Base-by-base conservation (phyloP, 148 eudicot genomes). In the Camellia granthamiana region DNA sequence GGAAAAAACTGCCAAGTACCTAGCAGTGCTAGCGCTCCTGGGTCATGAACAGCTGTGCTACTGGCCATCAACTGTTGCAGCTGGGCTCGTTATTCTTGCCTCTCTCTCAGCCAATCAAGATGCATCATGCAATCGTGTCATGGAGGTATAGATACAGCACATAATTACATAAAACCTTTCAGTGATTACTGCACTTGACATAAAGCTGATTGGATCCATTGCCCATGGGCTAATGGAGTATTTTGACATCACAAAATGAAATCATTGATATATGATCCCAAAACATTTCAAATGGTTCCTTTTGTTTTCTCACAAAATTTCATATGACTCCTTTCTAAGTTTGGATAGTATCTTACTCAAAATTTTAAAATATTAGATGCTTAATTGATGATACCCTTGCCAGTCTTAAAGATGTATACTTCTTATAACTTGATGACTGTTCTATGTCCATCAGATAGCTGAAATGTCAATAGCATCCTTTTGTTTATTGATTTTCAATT, bases 11-110 rank as follows among this genome's bases (percentile, higher is more conserved):
- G 88, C 90, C 23, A 88, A 87, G 78, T 85, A 88, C 74, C 88
- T 96, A 21, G 95, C 98, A 42, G 84, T 85, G 63, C 84, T 92
- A 42, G 90, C 93, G 8, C 78, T 92, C 82, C 89, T 89, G 74
- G 97, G 97, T 64, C 91, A 92, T 77, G 87, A 84, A 86, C 93
- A 91, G 83, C 86, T 94, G 49, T 85, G 88, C 80, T 92, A 83
- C 85, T 93, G 98, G 98, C 98, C 99, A 42, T 96, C 99, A 68
- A 92, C 95, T 77, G 92, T 96, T 15, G 98, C 99, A 80, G 98
- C 99, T 82, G 92, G 90, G 38, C 82, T 94, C 8, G 98, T 92
- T 21, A 84, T 90, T 69, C 89, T 96, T 44, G 94, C 92, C 72
- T 92, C 90, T 75, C 81, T 86, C 21, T 86, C 93, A 8, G 80